Evolutionary conservation across 805 yeast genomes (phyloP).

Genomic region (Danielia reshetovae): DNA sequence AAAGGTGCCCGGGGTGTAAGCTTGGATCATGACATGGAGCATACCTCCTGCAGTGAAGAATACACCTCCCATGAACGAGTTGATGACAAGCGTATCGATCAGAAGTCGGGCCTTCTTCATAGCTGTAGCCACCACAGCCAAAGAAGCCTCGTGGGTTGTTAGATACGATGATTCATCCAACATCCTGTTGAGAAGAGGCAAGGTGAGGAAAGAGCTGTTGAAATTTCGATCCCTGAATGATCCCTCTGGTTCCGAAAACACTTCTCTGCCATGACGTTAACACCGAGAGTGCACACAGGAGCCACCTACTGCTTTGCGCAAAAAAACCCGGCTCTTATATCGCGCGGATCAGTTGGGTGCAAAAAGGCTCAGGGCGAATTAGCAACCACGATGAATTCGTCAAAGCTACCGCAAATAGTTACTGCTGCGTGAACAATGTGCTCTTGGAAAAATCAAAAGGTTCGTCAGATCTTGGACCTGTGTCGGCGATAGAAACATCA

Average conservation of each 20-base stretch:
- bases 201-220: too few species aligned
- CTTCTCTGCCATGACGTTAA: too few species aligned
- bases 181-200: constrained; percentile 6
- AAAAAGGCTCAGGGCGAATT: too few species aligned
- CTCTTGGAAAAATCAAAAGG: constrained; percentile 7
- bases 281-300: too few species aligned
- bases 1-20: constrained; percentile 44
- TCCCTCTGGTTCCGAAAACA: too few species aligned
- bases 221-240: too few species aligned
- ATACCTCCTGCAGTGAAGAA: constrained; percentile 71
- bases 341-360: constrained; percentile 10
- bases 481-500: too few species aligned
- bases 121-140: constrained; percentile 80
- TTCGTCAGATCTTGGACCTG: too few species aligned
- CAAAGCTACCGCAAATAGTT: too few species aligned
- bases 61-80: constrained; percentile 67
- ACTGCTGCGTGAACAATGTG: constrained; percentile 8
- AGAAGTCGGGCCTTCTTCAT: constrained; percentile 77
- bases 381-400: too few species aligned
- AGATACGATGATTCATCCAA: constrained; percentile 42
- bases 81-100: constrained; percentile 54
- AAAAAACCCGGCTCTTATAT: too few species aligned
- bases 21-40: constrained; percentile 55
- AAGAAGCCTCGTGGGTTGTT: constrained; percentile 76
- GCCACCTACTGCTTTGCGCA: too few species aligned